Base-by-base conservation (phyloP, 768 basidiomycete genomes). In the Coprinopsis sp. region DNA sequence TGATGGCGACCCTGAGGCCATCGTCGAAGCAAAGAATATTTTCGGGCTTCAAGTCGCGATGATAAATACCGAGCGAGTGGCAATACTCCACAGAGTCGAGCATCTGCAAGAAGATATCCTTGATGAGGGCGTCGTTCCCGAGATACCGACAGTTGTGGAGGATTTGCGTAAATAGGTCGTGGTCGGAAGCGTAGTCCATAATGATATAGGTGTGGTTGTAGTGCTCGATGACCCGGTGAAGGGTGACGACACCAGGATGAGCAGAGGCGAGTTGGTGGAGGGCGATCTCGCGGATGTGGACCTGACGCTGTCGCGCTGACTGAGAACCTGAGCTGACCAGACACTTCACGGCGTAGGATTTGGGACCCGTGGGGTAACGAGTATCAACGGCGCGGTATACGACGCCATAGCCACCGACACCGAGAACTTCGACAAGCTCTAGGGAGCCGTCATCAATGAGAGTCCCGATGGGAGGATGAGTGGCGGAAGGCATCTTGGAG, bases 21-120 rank as follows among this genome's bases (percentile, higher is more conserved):
- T 80, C 72, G 64, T 85, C 76, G 72, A 84, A 87, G 69, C 91
- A 94, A 50, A 97, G 75, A 52, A 96, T 84, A 64, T 91, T 95
- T 72, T 98, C 95, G 13, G 95, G 95, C 73, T 98, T 99, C 60
- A 99, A 73, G 64, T 98, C 96, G 47, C 95, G 89, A 65, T 98
- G 96, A 71, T 91, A 96, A 60, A 99, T 94, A 52, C 91, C 91
- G 44, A 91, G 77, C 33, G 81, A 78, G 67, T 99, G 96, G 66
- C 91, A 93, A 67, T 94, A 91, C 59, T 92, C 87, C 59, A 98
- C 90, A 30, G 95, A 89, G 57, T 96, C 92, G 55, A 97, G 78
- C 62, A 99, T 78, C 66, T 99, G 95, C 38, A 93, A 76, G 71
- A 97, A 99, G 54, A 96, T 86, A 53, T 85, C 78, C 62, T 85